Conservation (phyloP, 768 basidiomycete species). For the Polyporus arcularius region DNA sequence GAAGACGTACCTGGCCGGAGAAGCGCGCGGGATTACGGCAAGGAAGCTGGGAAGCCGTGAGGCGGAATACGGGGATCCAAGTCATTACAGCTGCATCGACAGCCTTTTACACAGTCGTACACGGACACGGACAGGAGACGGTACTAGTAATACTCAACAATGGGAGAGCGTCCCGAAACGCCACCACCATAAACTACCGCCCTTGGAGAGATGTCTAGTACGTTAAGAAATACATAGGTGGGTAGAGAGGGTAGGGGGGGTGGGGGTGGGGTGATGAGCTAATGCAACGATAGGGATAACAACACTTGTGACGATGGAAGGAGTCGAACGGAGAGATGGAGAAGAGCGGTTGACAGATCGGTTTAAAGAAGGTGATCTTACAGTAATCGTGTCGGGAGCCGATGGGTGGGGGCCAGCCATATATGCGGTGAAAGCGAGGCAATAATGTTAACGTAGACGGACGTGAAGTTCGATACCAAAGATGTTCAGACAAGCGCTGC, state of each 20-base stretch:
- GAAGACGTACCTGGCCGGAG: background rate
- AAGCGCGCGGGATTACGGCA: background rate
- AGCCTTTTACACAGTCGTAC: constrained; percentile 8
- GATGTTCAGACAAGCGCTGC: constrained; percentile 36
- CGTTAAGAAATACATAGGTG: constrained; percentile 12
- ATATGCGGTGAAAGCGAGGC: background rate
- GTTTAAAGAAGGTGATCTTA: constrained; percentile 12
- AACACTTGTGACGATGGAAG: background rate
- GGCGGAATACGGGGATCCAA: background rate
- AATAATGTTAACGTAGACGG: constrained; percentile 13
- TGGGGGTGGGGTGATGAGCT: background rate
- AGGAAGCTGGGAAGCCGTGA: background rate
- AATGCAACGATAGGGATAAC: background rate
- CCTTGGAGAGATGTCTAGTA: constrained; percentile 11
- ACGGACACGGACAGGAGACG: constrained; percentile 5
- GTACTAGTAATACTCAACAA: constrained; percentile 6
- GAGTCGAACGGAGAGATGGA: background rate
- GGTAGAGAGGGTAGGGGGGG: background rate
- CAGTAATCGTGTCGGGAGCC: constrained; percentile 7
- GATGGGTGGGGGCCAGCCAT: background rate
- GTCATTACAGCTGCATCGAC: background rate
- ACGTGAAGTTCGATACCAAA: background rate
- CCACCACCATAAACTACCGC: background rate
- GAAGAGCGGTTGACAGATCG: constrained; percentile 1
- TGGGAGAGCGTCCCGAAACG: background rate